phyloP scores from a whole-genome alignment of 2,329 filamentous ascomycete species.

The Aspergillus sp. region DNA sequence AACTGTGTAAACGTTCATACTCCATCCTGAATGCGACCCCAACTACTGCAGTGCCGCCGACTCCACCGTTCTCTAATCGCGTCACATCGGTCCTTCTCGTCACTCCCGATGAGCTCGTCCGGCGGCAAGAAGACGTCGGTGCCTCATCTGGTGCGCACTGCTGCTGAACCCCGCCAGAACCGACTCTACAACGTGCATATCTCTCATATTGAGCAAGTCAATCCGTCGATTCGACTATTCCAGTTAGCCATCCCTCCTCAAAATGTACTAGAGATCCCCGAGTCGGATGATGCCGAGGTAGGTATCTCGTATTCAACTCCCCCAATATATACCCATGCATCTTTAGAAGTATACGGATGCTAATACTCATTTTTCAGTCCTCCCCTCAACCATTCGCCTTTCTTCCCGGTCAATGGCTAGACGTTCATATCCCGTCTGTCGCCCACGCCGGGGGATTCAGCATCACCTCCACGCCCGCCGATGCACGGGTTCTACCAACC shows the following conservation, averaged over 20 bases:
- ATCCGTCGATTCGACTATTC: conserved; percentile 67
- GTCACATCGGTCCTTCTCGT: not conserved
- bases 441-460: conserved; percentile 80
- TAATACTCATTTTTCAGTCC: conserved; percentile 9
- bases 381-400: conserved; percentile 55
- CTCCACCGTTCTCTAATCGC: not conserved
- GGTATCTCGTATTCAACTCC: conserved; percentile 27
- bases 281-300: conserved; percentile 45
- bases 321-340: not conserved
- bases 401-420: conserved; percentile 83
- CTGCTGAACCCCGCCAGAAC: conserved; percentile 67
- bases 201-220: conserved; percentile 62
- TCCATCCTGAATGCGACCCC: conserved; percentile 14
- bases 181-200: conserved; percentile 65
- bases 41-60: conserved; percentile 8
- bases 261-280: conserved; percentile 25
- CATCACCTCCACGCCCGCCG: conserved; percentile 72
- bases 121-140: conserved; percentile 34
- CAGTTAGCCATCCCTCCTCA: conserved; percentile 59
- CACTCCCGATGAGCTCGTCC: conserved; percentile 27
- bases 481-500: conserved; percentile 42
- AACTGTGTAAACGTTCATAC: not conserved
- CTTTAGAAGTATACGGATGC: not conserved
- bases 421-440: conserved; percentile 71
- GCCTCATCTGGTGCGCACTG: conserved; percentile 70